Evolutionary conservation across 768 basidiomycete species (phyloP), one percentile per base, ranked within the genome.

Genomic region (Stropharia rugosoannulata): DNA sequence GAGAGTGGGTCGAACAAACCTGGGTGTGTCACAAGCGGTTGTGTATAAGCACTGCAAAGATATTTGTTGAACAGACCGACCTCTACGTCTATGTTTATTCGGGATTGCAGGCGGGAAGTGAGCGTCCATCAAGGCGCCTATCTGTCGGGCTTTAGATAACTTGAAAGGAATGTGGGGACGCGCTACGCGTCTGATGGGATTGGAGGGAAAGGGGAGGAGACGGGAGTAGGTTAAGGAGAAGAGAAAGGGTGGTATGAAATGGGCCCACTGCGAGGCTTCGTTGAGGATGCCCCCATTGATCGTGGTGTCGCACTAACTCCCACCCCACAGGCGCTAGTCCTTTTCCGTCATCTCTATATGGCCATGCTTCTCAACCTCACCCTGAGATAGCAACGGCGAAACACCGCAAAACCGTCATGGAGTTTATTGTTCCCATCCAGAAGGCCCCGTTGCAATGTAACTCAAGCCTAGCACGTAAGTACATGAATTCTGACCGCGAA

Each of bases 41-140:
- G 51, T 53, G 19, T 12, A 25, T 19, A 35, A 54, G 37, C 16
- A 22, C 36, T 7, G 38, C 18, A 12, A 29, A 55, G 7, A 18
- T 43, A 53, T 10, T 18, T 32, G 50, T 19, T 39, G 32, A 51
- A 36, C 7, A 44, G 18, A 39, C 16, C 36, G 35, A 27, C n/a
- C n/a, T 22, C 18, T n/a, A 48, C 45, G 39, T 27, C 45, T 18
- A 49, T 64, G 64, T 55, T 65, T 63, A 56, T 37, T 51, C 1
- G 50, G 57, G 27, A 64, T 40, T 46, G 37, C 32, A 25, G 56
- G 45, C 27, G 54, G 16, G 45, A 39, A 29, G 25, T 50, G 55
- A 49, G 60, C 58, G 60, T 61, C 64, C 67, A 68, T 68, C 67
- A 59, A 68, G 64, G 65, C 46, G 45, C 45, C n/a, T 22, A 25